Base-by-base conservation (phyloP, 352 stramenopile genomes). In the Globisporangium middletonii region DNA sequence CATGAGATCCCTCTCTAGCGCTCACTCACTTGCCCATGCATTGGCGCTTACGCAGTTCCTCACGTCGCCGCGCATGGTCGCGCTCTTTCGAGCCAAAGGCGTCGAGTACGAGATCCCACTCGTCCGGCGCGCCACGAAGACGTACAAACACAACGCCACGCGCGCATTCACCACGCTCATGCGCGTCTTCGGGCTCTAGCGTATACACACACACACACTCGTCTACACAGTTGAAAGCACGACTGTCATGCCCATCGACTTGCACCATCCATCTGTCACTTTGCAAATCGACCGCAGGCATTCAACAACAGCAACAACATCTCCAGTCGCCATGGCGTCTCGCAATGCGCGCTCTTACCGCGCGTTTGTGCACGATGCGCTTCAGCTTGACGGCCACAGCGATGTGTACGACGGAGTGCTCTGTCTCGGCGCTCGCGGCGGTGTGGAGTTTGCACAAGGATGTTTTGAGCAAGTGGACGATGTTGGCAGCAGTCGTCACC, bases 111-210 rank as follows among this genome's bases (percentile, higher is more conserved):
- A 88, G 51, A 50, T 86, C 53, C 46, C 53, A 2, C 65, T 60
- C 26, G 59, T 89, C 51, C 81, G 81, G n/a, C 68, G 79, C 30
- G 66, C 59, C 47, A 79, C 81, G 30, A 89, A 89, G 55, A 62
- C 56, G 55, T 91, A 89, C 75, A 91, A 91, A 57, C 68, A 82
- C 43, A 59, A 55, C 16, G 55, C 78, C 37, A 72, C 62, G 19
- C 55, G 67, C 38, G 64, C 69, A 1, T 82, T 88, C 23, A 60
- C 58, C 35, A 60, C 59, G 42, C 67, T 87, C 42, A 78, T 79
- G 65, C 55, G 50, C 28, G 65, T 83, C 45, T 86, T 86, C 50
- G 67, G 62, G 0, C 50, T 83, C 37, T 83, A 65, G 7, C 41
- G 0, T 13, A 45, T 19, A 3, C 5, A 45, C 13, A 19, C 4